A percentile compares a stretch with the other conserved stretches of the same genome.
Conservation (phyloP, 306 rosid genomes). For the Cicer yamashitae region DNA sequence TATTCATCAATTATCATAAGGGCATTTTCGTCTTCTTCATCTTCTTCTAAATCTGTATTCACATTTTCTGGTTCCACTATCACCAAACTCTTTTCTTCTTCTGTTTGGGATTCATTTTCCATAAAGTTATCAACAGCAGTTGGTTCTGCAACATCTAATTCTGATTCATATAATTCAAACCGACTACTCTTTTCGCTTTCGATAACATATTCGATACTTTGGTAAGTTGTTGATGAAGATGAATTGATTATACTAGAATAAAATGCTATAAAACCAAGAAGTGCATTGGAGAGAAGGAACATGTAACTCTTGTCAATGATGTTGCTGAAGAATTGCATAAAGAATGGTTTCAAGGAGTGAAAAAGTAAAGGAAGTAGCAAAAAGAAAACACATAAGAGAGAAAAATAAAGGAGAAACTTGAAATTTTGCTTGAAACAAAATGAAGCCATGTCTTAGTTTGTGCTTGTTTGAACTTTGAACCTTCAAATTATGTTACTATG, state of each 20-base stretch:
- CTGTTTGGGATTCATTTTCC: constrained; percentile 33
- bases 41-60: background rate
- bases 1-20: constrained; percentile 21
- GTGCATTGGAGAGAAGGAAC: constrained; percentile 75
- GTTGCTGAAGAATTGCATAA: constrained; percentile 45
- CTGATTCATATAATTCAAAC: constrained; percentile 12
- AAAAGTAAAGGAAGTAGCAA: constrained; percentile 43
- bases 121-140: background rate
- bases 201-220: background rate
- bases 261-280: constrained; percentile 54
- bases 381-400: constrained; percentile 45
- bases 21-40: background rate
- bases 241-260: constrained; percentile 51
- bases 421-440: background rate
- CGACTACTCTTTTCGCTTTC: background rate
- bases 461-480: background rate
- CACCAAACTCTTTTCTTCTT: constrained; percentile 23
- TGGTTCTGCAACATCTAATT: constrained; percentile 13
- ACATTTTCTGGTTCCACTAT: background rate
- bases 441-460: background rate
- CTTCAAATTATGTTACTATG: background rate
- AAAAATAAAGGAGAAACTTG: constrained; percentile 52
- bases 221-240: constrained; percentile 36
- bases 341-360: constrained; percentile 44
- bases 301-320: constrained; percentile 57